Conservation (phyloP, 1,284 basidiomycete genomes). For the Rhizoctonia solani region DNA sequence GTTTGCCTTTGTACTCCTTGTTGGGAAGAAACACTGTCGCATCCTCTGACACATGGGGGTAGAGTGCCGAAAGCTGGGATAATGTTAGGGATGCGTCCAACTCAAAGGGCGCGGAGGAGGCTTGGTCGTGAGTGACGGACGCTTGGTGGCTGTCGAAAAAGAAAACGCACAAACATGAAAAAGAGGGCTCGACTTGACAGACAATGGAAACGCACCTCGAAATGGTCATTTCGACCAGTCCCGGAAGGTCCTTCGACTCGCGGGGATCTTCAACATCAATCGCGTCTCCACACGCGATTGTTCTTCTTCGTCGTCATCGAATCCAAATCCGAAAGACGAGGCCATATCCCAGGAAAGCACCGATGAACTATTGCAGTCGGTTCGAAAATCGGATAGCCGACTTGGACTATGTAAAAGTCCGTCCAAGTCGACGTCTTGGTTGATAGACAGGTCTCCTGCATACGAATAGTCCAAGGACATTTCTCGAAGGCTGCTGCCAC, state of each 20-base stretch:
- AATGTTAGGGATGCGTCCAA: constrained; percentile 13
- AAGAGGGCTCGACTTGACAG: background rate
- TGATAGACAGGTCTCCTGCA: constrained; percentile 1
- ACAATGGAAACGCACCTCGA: background rate
- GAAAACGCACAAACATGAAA: background rate
- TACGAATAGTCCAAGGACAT: background rate
- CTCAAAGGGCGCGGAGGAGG: background rate
- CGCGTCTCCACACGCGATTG: constrained; percentile 14
- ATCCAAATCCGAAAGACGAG: constrained; percentile 8
- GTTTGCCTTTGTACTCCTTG: background rate
- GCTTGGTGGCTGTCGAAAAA: background rate
- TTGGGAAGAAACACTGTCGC: background rate
- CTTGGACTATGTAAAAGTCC: constrained; percentile 11
- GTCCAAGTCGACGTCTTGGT: constrained; percentile 7
- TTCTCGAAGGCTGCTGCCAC: background rate
- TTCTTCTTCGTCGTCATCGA: constrained; percentile 18
- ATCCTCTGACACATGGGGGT: background rate
- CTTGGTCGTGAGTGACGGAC: background rate
- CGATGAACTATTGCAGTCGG: background rate
- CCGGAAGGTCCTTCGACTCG: background rate
- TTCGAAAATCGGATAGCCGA: background rate
- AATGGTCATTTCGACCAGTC: background rate
- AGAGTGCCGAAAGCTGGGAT: constrained; percentile 2
- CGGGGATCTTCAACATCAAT: background rate
- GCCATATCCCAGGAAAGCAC: constrained; percentile 24